Evolutionary conservation across 2,329 filamentous ascomycete genomes (phyloP), one percentile per base, ranked within the genome.

Genomic region (Colletotrichum ledebouriae): DNA sequence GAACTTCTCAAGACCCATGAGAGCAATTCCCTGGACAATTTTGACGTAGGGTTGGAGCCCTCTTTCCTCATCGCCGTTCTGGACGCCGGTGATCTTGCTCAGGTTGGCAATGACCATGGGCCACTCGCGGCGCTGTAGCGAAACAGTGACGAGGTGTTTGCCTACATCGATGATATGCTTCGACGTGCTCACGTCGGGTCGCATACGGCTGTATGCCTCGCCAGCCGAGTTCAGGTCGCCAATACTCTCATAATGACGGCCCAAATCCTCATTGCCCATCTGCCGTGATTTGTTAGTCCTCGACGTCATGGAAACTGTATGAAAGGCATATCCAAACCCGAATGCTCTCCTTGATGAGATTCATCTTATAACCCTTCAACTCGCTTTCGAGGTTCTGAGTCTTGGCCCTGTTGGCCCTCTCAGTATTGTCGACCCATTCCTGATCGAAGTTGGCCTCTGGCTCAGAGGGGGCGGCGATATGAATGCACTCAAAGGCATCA

Each of bases 341-440:
- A 75, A 98, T 97, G 81, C 94, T 98, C 81, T 99, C 96, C 78
- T 98, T 97, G 74, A 99, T 94, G 49, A 98, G 82, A 75, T 98
- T 99, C 77, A 98, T 97, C 81, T 96, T 97, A 80, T 98, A 98
- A 1, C 91, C 91, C 78, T 94, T 94, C 20, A 99, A 84, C 78
- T 98, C 94, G 15, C 87, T 83, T 76, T 98, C 94, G 63, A 98
- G 84, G n/a, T 92, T 88, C 63, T 89, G 84, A 1, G 90, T 90
- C 78, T 97, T 92, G 2, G 83, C 81, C 72, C 88, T 87, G 73
- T 94, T 93, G 59, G 86, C 82, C 70, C 87, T 88, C 22, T 90
- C 87, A 42, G 87, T 91, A 66, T 82, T 84, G 7, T 91, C 86
- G n/a, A 91, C 86, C 95, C 95, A 98, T n/a, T 82, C 82, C 22